A percentile compares a stretch with the other conserved stretches of the same genome.
Conservation (phyloP, 1,284 basidiomycete species). For the Hypsizygus ulmarius region DNA sequence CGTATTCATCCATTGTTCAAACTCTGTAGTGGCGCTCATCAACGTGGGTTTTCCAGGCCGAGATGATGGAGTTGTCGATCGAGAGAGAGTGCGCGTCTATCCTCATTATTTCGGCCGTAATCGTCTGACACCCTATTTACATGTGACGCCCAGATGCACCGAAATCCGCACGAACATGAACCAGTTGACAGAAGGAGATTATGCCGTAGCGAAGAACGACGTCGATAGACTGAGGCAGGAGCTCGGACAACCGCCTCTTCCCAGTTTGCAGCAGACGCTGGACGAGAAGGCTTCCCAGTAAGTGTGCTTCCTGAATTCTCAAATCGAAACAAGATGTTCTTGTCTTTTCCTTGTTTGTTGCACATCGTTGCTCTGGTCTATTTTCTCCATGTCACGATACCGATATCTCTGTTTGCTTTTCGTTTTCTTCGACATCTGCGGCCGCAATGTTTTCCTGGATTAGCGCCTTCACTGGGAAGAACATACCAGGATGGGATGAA, state of each 20-base stretch:
- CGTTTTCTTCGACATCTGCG: no score
- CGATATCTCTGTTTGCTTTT: no score
- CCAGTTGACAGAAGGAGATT: constrained; percentile 68
- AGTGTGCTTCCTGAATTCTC: constrained; percentile 28
- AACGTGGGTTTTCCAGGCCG: constrained; percentile 37
- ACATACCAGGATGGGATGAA: no score
- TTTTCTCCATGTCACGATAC: no score
- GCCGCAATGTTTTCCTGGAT: no score
- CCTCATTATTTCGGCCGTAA: constrained; percentile 4
- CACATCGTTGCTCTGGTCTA: no score
- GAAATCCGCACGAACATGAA: constrained; percentile 66
- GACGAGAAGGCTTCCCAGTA: constrained; percentile 74
- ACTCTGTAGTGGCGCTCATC: not conserved
- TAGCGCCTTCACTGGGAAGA: no score
- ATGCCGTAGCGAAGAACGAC: constrained; percentile 65
- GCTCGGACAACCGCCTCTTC: constrained; percentile 69
- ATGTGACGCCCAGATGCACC: constrained; percentile 43
- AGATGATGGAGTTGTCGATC: constrained; percentile 40
- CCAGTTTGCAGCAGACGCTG: constrained; percentile 63
- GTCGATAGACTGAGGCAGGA: constrained; percentile 72
- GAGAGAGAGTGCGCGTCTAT: constrained; percentile 54
- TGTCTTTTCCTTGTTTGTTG: no score
- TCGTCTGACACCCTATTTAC: not conserved
- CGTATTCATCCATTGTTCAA: constrained; percentile 1
- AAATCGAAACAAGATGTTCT: not conserved